Evolutionary conservation across 2,329 filamentous ascomycete genomes (phyloP).

Genomic region (Cephalotrichum gorgonifer): DNA sequence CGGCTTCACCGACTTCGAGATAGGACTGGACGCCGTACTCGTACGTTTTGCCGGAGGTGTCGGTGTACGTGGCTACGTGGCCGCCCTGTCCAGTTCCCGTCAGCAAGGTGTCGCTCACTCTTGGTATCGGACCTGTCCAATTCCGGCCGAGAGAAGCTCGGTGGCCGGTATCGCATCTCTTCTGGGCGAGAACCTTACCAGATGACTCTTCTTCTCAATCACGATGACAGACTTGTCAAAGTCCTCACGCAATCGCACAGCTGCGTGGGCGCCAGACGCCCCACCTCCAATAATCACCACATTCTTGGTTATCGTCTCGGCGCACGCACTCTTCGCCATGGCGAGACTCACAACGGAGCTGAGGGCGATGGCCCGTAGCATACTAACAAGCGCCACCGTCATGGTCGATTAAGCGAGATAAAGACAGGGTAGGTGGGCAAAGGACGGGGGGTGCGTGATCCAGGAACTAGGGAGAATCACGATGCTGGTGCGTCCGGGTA

Average conservation of each 20-base stretch:
- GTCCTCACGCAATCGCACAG: conserved; percentile 23
- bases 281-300: conserved; percentile 25
- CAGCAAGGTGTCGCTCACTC: not conserved
- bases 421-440: no score
- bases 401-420: no score
- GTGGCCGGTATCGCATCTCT: not conserved
- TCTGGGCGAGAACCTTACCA: conserved; percentile 18
- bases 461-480: no score
- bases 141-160: not conserved
- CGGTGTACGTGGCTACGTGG: conserved; percentile 35
- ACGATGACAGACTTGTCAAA: conserved; percentile 20
- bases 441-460: no score
- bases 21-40: conserved; percentile 27
- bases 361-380: not conserved
- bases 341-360: not conserved
- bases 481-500: no score
- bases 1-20: conserved; percentile 25
- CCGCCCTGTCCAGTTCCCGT: conserved; percentile 27
- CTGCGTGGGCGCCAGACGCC: conserved; percentile 24
- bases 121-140: conserved; percentile 3
- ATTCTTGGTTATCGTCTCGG: conserved; percentile 10
- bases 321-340: not conserved
- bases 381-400: no score
- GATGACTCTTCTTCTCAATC: conserved; percentile 20
- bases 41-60: conserved; percentile 21